Evolutionary conservation across 2,329 filamentous ascomycete genomes (phyloP), one percentile per base, ranked within the genome.

Genomic region (Coniochaeta sp.): DNA sequence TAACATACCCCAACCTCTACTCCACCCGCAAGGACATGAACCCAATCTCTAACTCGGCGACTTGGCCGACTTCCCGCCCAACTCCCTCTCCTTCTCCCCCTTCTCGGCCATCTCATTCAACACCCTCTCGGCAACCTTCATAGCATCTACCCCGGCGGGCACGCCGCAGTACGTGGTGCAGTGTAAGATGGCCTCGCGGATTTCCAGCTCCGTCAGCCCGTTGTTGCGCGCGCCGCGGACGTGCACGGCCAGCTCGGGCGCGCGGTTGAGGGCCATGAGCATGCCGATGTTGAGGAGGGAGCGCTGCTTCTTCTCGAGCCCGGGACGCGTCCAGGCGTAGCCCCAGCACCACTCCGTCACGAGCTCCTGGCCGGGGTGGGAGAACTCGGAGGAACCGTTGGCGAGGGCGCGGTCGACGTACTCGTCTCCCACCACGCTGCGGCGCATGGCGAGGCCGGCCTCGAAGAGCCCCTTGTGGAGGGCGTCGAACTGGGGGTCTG

Each of bases 301-400:
- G 46, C 83, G 74, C 57, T 81, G 77, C 63, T 85, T 82, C 53
- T 76, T 74, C 31, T 78, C 75, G 8, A 86, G 73, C 0, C 82
- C 83, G 0, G 81, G 81, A 7, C 83, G 75, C 3, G 78, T 78
- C 83, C 83, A 87, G 24, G 78, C 75, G 53, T 75, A 75, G 13
- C 82, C 82, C 83, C 82, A 86, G 67, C 78, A 80, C 62, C 73
- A 79, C 65, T 85, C 82, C 1, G 82, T 85, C 1, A 83, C 76
- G 32, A 83, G 71, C 57, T 85, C 77, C 64, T 86, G 82, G 57
- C 79, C 78, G 0, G 82, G 77, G 33, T 71, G 68, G 1, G 79
- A 72, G 64, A 85, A 86, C n/a, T 79, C 75, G 9, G 75, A 77
- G 0, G 77, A 73, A 3, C 76, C 77, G 51, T 77, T 77, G n/a